These are phyloP conservation scores for Diaporthe sp. DNA, from an alignment of 2,329 filamentous ascomycete genomes.

Conservation along the genomic window DNA sequence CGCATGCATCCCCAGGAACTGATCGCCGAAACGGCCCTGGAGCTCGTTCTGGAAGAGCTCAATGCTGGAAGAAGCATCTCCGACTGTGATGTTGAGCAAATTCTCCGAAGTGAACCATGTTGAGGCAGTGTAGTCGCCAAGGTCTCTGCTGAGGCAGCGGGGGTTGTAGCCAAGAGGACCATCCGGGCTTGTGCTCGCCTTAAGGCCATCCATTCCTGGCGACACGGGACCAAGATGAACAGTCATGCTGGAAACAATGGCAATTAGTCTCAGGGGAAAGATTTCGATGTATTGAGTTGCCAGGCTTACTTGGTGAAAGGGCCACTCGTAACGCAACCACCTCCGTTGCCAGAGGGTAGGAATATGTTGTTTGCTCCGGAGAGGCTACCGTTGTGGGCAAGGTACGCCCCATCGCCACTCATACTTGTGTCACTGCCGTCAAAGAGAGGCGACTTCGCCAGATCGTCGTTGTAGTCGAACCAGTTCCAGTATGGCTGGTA, in stretches of 20 bases:
- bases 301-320: conserved; percentile 29
- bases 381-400: conserved; percentile 24
- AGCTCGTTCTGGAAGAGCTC: conserved; percentile 47
- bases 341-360: conserved; percentile 30
- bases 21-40: conserved; percentile 47
- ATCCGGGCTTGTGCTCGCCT: background rate
- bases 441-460: conserved; percentile 17
- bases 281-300: too few species aligned
- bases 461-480: background rate
- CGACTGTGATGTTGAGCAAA: conserved; percentile 44
- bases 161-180: conserved; percentile 43
- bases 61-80: conserved; percentile 39
- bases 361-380: background rate
- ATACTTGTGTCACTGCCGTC: conserved; percentile 32
- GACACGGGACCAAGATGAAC: conserved; percentile 13
- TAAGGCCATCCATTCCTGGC: background rate
- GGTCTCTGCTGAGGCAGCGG: conserved; percentile 44
- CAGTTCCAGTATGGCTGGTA: conserved; percentile 35
- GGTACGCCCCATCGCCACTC: conserved; percentile 20
- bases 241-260: conserved; percentile 13
- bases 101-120: conserved; percentile 43
- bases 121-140: conserved; percentile 39
- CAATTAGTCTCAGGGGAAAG: background rate
- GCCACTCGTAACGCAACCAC: conserved; percentile 27
- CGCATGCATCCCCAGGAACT: conserved; percentile 41